phyloP scores from a whole-genome alignment of 768 basidiomycete species.

The Suillus plorans region DNA sequence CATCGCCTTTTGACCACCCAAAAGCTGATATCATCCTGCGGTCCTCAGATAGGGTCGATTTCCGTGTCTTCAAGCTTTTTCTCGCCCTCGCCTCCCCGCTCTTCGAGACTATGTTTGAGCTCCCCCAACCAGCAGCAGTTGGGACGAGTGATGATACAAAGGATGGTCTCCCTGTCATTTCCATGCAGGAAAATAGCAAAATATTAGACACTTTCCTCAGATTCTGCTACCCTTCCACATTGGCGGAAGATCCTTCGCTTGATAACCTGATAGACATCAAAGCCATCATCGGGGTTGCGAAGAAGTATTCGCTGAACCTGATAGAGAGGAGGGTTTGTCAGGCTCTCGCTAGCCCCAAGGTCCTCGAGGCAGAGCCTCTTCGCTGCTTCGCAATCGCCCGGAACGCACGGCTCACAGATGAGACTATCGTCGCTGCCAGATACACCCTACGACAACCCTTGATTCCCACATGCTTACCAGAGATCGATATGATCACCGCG shows the following conservation, averaged over 20 bases:
- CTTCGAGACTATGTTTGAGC: not conserved
- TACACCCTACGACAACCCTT: constrained; percentile 24
- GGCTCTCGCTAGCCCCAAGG: constrained; percentile 12
- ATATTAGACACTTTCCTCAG: constrained; percentile 18
- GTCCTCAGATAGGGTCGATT: constrained; percentile 14
- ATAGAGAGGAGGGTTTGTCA: constrained; percentile 24
- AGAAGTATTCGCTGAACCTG: constrained; percentile 41
- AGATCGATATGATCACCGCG: constrained; percentile 21
- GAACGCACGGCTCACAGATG: constrained; percentile 18
- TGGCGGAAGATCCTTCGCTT: constrained; percentile 1
- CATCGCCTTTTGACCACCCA: constrained; percentile 7
- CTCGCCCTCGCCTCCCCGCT: constrained; percentile 25
- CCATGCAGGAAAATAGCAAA: constrained; percentile 11
- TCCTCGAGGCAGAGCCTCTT: constrained; percentile 19
- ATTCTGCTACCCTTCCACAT: constrained; percentile 13
- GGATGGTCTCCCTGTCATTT: constrained; percentile 1
- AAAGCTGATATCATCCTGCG: constrained; percentile 16
- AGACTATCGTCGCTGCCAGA: constrained; percentile 22
- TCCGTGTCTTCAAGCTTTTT: constrained; percentile 25
- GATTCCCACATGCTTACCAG: constrained; percentile 15
- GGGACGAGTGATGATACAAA: not conserved
- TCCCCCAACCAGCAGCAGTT: not conserved
- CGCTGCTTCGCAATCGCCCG: constrained; percentile 28
- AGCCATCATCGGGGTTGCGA: constrained; percentile 33
- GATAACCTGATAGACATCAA: not conserved